Evolutionary conservation across 148 eudicot species (phyloP), one percentile per base, ranked within the genome.

Genomic region (Rhododendron simsii): DNA sequence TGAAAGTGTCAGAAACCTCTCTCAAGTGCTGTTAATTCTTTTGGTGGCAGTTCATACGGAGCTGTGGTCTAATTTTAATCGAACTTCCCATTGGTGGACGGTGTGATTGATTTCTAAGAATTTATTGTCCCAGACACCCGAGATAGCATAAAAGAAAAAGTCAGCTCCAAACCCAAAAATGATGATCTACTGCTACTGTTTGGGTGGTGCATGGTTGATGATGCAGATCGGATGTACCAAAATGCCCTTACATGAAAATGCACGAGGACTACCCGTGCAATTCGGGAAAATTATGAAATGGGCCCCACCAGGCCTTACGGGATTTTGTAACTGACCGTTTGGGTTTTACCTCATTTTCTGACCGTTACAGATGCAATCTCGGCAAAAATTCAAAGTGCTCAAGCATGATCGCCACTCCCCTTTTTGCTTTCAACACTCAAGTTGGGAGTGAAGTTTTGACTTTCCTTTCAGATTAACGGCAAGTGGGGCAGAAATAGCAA

Each of bases 361-460:
- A 92, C 93, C 94, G 94, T 92, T 92, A 90, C 91, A 91, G 79
- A 87, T 82, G 63, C 28, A 48, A 83, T 85, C 45, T 41, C 85
- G 71, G 71, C 80, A 83, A 86, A 35, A 41, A 84, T 90, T 81
- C 21, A 83, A 87, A 86, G 48, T 12, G 44, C 16, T 7, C 35
- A 80, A 44, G 21, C 18, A 16, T 44, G 78, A 85, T 7, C 33
- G 65, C 20, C 88, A 84, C 61, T 74, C 81, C 80, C 51, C 2
- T 7, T 57, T 80, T 80, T 39, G 39, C 86, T 89, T 61, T 83
- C 79, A 41, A 30, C 57, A 78, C 48, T 47, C 26, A 35, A 41
- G 83, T 71, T 41, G 83, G 83, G 0, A 21, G 4, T 63, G n/a
- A 23, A 63, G 69, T 6, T 63, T 7, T 23, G 73, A 26, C 73